Evolutionary conservation across 108 stramenopile species (phyloP).

Genomic region (Nitzschia palea): DNA sequence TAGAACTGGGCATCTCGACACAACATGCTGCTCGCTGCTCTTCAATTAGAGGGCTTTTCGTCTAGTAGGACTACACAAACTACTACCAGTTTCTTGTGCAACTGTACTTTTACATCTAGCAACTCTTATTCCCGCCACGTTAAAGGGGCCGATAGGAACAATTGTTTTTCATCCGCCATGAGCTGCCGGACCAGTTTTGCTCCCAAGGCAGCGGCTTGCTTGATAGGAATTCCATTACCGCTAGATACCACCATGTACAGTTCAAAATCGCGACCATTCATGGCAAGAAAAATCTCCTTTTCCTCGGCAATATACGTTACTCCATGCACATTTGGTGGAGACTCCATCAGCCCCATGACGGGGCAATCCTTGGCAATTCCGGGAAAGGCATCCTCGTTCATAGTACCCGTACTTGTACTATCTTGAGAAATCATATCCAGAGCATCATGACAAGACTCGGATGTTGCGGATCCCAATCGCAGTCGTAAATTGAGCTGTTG

Average conservation of each 20-base stretch:
- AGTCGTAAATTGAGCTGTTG: slow-evolving; percentile 69
- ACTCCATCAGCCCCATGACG: slow-evolving; percentile 57
- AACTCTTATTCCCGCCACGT: slow-evolving; percentile 31
- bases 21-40: too few species aligned
- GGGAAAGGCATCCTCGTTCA: slow-evolving; percentile 14
- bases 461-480: slow-evolving; percentile 64
- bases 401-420: background rate
- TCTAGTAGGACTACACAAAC: too few species aligned
- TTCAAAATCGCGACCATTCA: slow-evolving; percentile 77
- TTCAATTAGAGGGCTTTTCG: too few species aligned
- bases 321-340: slow-evolving; percentile 60
- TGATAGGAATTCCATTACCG: slow-evolving; percentile 42
- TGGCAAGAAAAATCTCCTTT: slow-evolving; percentile 61
- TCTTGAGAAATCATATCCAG: slow-evolving; percentile 48
- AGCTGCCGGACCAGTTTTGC: slow-evolving; percentile 60
- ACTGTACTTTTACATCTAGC: too few species aligned
- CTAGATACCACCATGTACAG: slow-evolving; percentile 39
- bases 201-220: slow-evolving; percentile 58
- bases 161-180: slow-evolving; percentile 55
- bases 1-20: too few species aligned
- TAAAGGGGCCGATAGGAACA: slow-evolving; percentile 62
- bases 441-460: slow-evolving; percentile 61
- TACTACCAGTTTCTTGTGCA: too few species aligned
- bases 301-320: slow-evolving; percentile 70
- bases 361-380: slow-evolving; percentile 50